Percentiles rank a stretch among this genome's conserved stretches.
phyloP scores from a whole-genome alignment of 805 yeast species.

The Schizosaccharomyces octosporus region DNA sequence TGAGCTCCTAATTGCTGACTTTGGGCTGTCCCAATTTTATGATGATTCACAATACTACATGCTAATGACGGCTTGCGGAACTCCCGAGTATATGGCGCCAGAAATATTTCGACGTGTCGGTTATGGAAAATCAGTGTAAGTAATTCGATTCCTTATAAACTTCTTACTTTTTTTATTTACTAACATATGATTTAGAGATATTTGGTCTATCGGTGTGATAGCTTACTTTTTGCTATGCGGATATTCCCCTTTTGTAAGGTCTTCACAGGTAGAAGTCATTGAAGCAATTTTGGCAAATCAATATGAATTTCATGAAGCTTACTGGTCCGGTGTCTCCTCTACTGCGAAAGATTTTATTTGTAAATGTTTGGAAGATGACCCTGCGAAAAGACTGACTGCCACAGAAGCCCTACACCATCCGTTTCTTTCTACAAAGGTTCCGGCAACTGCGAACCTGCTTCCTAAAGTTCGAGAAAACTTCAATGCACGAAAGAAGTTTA shows the following conservation, averaged over 20 bases:
- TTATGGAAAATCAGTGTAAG: slow-evolving; percentile 28
- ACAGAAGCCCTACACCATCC: slow-evolving; percentile 23
- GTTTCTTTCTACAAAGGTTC: slow-evolving; percentile 11
- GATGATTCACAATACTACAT: slow-evolving; percentile 15
- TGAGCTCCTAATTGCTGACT: slow-evolving; percentile 30
- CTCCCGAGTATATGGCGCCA: slow-evolving; percentile 56
- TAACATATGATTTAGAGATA: slow-evolving; percentile 17
- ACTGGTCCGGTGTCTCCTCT: slow-evolving; percentile 26
- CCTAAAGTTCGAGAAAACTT: slow-evolving; percentile 11
- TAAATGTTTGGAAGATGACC: slow-evolving; percentile 26
- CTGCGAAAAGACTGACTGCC: slow-evolving; percentile 24
- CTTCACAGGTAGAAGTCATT: slow-evolving; percentile 39
- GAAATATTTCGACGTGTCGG: slow-evolving; percentile 30
- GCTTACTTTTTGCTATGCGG: slow-evolving; percentile 49
- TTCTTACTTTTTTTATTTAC: not conserved
- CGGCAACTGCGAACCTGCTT: slow-evolving; percentile 14
- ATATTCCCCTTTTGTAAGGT: slow-evolving; percentile 58
- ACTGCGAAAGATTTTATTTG: slow-evolving; percentile 29
- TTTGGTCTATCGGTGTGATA: slow-evolving; percentile 58
- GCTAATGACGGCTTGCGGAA: slow-evolving; percentile 33
- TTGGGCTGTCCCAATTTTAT: slow-evolving; percentile 35
- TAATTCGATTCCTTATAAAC: not conserved
- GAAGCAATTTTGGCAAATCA: slow-evolving; percentile 37
- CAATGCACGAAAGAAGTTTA: not conserved
- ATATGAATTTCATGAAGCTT: slow-evolving; percentile 30